These are phyloP conservation scores for Maudiozyma pseudohumilis DNA, from an alignment of 805 yeast genomes.

Conservation along the genomic window DNA sequence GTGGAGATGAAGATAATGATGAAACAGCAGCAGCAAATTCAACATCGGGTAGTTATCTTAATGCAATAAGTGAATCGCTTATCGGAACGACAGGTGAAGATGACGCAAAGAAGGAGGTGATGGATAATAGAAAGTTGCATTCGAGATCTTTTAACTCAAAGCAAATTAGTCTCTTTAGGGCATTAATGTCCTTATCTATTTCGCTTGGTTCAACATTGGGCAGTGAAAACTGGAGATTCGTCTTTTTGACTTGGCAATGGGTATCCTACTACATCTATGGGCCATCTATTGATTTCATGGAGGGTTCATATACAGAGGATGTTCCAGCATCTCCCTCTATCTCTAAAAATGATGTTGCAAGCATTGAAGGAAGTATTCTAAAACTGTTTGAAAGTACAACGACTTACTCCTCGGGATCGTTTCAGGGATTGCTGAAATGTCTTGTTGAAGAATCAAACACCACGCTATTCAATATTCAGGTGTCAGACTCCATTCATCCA, in stretches of 20 bases:
- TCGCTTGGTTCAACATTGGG: conserved; percentile 72
- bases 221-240: conserved; percentile 49
- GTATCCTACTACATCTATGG: conserved; percentile 63
- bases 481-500: conserved; percentile 14
- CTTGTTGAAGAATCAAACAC: conserved; percentile 20
- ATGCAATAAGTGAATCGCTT: conserved; percentile 18
- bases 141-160: conserved; percentile 49
- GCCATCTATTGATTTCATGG: conserved; percentile 34
- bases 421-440: conserved; percentile 38
- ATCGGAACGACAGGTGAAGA: conserved; percentile 7
- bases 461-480: conserved; percentile 14
- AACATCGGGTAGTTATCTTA: conserved; percentile 9
- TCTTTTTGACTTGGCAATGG: conserved; percentile 67
- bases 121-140: conserved; percentile 20
- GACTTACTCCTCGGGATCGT: conserved; percentile 44
- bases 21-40: neutral
- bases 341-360: conserved; percentile 36
- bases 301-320: conserved; percentile 30
- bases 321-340: conserved; percentile 36
- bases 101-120: neutral
- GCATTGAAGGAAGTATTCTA: conserved; percentile 46
- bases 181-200: conserved; percentile 62
- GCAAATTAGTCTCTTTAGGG: conserved; percentile 68
- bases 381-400: conserved; percentile 55
- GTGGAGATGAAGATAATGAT: neutral